Conservation (phyloP, 768 basidiomycete genomes). For the Tephrocybe sp. region DNA sequence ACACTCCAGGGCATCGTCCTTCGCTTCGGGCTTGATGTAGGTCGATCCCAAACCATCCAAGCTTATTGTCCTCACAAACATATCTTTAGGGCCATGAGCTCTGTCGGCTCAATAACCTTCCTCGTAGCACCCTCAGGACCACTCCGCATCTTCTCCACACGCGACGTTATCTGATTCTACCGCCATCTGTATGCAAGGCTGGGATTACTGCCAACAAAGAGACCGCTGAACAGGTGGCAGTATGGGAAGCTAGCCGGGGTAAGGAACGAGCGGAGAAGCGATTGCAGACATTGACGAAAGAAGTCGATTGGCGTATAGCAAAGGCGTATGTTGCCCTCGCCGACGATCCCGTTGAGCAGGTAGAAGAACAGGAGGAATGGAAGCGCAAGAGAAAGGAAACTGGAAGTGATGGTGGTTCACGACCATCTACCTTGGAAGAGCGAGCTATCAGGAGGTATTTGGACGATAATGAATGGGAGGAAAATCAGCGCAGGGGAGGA, state of each 20-base stretch:
- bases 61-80: neutral
- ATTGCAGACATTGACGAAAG: constrained; percentile 66
- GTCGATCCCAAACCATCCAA: constrained; percentile 24
- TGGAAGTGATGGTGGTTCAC: neutral
- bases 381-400: constrained; percentile 19
- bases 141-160: constrained; percentile 78
- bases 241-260: constrained; percentile 40
- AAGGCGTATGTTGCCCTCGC: constrained; percentile 72
- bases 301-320: constrained; percentile 65
- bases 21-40: constrained; percentile 59
- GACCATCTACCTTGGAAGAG: constrained; percentile 35
- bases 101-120: constrained; percentile 67
- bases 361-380: constrained; percentile 31
- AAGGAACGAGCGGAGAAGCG: constrained; percentile 59
- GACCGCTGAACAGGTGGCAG: constrained; percentile 28
- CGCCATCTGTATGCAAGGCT: constrained; percentile 37
- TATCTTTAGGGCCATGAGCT: constrained; percentile 50
- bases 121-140: constrained; percentile 61
- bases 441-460: constrained; percentile 60
- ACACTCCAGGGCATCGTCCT: constrained; percentile 67
- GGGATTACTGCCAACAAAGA: constrained; percentile 18
- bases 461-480: constrained; percentile 74
- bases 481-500: constrained; percentile 16
- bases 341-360: constrained; percentile 37
- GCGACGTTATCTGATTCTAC: constrained; percentile 54